Base-by-base conservation (phyloP, 2,329 filamentous ascomycete genomes). In the Aspergillus arachidicola region DNA sequence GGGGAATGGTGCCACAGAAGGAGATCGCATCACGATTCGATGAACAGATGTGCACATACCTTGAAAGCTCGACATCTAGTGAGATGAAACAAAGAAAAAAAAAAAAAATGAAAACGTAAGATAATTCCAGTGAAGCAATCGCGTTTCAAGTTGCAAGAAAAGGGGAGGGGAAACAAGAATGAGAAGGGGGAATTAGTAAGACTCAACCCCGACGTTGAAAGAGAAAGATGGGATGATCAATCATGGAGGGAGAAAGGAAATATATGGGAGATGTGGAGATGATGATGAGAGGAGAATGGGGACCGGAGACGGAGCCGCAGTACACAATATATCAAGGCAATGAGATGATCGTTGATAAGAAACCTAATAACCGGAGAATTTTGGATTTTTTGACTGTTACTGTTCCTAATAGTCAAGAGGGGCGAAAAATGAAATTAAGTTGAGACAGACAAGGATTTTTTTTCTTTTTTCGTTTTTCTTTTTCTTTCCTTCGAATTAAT, bases 1-100 rank as follows among this genome's bases (percentile, higher is more conserved):
- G 28, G 23, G 23, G 38, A 58, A 55, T 38, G 51, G 51, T 26
- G 51, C 51, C 32, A 55, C 41, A 57, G 21, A 53, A 57, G 41
- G 60, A 62, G 58, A 38, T 53, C 58, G 34, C 26, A 59, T 51
- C 41, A 58, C 26, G 12, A 23, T 36, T 16, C 11, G 30, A 38
- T 14, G 32, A 36, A 38, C n/a, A 55, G 21, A 30, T 43, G 38
- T 41, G 34, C 43, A 58, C 68, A 50, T 68, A 69, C 68, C 66
- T 67, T 67, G 63, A 50, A 57, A 48, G 62, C 61, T 64, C 66
- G 64, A 69, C 68, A 69, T 69, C 65, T 65, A 67, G 64, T 56
- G 54, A 32, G 54, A 58, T 36, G 30, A 32, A 55, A 26, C 51
- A 55, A 38, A 54, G 14, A 19, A 14, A 26, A 36, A 14, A 16